Conservation (phyloP, 2,329 filamentous ascomycete genomes). For the Gnomoniopsis smithogilvyi region DNA sequence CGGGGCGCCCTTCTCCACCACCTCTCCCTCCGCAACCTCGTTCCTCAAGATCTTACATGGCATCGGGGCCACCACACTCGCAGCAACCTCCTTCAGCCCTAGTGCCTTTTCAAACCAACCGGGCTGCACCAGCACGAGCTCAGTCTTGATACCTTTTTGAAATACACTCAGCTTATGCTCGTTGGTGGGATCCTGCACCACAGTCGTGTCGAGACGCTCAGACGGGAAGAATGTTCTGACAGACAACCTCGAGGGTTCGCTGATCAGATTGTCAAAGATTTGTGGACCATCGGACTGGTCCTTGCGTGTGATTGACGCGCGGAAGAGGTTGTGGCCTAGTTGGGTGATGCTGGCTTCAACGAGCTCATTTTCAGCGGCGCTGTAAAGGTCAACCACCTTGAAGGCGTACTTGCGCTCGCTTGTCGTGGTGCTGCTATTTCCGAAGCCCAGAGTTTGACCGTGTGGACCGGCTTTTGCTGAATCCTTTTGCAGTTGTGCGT, state of each 20-base stretch:
- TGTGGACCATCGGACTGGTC: constrained; percentile 31
- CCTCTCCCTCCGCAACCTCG: constrained; percentile 77
- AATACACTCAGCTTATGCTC: constrained; percentile 72
- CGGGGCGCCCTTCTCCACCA: constrained; percentile 79
- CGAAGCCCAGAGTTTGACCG: constrained; percentile 54
- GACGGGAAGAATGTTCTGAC: constrained; percentile 78
- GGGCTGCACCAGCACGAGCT: constrained; percentile 58
- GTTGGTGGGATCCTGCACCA: constrained; percentile 55
- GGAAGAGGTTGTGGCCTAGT: constrained; percentile 43
- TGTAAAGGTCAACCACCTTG: constrained; percentile 58
- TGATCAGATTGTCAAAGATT: constrained; percentile 44
- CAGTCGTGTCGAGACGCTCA: constrained; percentile 74
- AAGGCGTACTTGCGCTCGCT: constrained; percentile 48
- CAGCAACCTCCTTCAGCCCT: constrained; percentile 74
- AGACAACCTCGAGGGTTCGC: constrained; percentile 33
- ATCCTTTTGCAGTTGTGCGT: constrained; percentile 39
- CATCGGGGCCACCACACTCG: constrained; percentile 91
- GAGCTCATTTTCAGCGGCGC: constrained; percentile 62
- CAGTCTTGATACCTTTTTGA: constrained; percentile 61
- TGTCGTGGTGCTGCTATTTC: constrained; percentile 35
- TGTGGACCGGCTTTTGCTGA: constrained; percentile 33
- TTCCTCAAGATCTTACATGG: constrained; percentile 94
- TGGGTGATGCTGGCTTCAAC: constrained; percentile 51
- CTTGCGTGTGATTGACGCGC: constrained; percentile 41
- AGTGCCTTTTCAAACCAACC: constrained; percentile 85